Evolutionary conservation across 106 monocot species (phyloP), one percentile per base, ranked within the genome.

Genomic region (Acanthochlamys bracteata): DNA sequence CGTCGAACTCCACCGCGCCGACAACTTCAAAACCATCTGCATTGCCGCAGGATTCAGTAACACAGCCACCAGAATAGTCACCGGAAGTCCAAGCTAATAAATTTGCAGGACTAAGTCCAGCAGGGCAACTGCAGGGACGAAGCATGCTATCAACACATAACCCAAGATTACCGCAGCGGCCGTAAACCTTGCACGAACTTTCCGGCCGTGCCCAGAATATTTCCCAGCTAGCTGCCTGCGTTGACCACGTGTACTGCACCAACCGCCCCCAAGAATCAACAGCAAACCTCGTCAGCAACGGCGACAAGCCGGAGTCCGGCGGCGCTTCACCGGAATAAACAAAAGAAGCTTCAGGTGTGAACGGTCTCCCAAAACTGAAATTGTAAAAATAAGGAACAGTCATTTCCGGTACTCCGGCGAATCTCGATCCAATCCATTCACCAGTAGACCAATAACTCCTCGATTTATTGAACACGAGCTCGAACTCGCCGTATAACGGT

Each of bases 131-230:
- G 62, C 84, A 80, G 0, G 73, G 76, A 20, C 55, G 70, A 60
- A 54, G 21, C 10, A 49, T 59, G 17, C 59, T 76, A 27, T 55
- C 69, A 11, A n/a, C 17, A 67, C 84, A 85, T 54, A 74, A 11
- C 11, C 84, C 84, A 11, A 85, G 61, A 63, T 62, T 53, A 2
- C 86, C 86, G 70, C 86, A 86, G 9, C 75, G 76, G 41, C 65
- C 73, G 69, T 75, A 75, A 27, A 79, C 86, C 8, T 39, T 41
- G 67, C 84, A 85, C 14, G 59, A 26, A 59, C 54, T 51, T 24
- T 80, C 77, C 13, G 84, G 84, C 33, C 77, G 65, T 0, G 80
- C 68, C 86, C 86, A 86, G 82, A 82, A 86, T 70, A 71, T 71
- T 66, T 63, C 70, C 86, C 86, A 86, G 75, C 70, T 79, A 19